Percentiles rank a stretch among this genome's conserved stretches.
Conservation (phyloP, 257 asterid species). For the Penstemon eatonii region DNA sequence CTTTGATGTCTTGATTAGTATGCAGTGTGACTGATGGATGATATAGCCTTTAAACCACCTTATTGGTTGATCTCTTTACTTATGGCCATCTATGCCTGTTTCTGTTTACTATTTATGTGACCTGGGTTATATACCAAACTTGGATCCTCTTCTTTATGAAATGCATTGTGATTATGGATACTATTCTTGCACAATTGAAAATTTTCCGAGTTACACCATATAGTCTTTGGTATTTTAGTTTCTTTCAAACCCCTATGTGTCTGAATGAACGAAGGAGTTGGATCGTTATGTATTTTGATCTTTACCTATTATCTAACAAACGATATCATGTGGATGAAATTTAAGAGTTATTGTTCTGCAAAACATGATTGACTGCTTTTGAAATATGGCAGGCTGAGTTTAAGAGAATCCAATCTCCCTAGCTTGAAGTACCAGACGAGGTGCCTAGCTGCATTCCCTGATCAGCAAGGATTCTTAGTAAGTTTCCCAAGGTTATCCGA, state of each 20-base stretch:
- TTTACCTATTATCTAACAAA: slow-evolving; percentile 11
- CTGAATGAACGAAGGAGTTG: slow-evolving; percentile 10
- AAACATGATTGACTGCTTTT: slow-evolving; percentile 25
- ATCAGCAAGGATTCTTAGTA: slow-evolving; percentile 95
- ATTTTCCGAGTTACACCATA: background rate
- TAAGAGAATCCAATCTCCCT: slow-evolving; percentile 80
- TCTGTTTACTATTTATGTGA: background rate
- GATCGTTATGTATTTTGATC: background rate
- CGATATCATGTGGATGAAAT: slow-evolving; percentile 3
- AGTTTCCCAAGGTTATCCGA: slow-evolving; percentile 30
- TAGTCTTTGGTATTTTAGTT: slow-evolving; percentile 7
- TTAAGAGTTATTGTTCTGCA: slow-evolving; percentile 22
- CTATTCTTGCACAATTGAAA: background rate
- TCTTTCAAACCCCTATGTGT: slow-evolving; percentile 2
- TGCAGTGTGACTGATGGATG: slow-evolving; percentile 11
- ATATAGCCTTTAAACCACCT: background rate
- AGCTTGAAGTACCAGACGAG: slow-evolving; percentile 86
- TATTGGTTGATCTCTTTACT: background rate
- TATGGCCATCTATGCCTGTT: background rate
- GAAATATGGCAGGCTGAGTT: slow-evolving; percentile 66
- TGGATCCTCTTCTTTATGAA: background rate
- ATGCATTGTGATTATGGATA: background rate
- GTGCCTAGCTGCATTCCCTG: slow-evolving; percentile 97
- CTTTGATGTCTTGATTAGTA: background rate
- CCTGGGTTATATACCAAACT: background rate